Evolutionary conservation across 2,329 filamentous ascomycete species (phyloP).

Genomic region (Colletotrichum sp.): DNA sequence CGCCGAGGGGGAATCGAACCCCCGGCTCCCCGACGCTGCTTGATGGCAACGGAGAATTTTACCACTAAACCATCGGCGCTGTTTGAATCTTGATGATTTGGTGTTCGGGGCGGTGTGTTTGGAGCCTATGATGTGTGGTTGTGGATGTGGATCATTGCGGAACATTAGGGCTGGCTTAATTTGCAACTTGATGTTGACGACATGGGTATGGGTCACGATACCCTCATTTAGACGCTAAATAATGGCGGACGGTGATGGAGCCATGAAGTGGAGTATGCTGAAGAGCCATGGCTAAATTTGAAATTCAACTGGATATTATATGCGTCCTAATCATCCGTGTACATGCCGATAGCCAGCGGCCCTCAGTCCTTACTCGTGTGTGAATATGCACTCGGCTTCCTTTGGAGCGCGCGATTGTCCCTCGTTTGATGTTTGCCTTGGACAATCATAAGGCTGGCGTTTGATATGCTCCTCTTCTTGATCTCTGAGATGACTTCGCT

Average conservation of each 20-base stretch:
- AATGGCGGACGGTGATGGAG: not conserved
- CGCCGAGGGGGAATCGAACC: slow-evolving; percentile 12
- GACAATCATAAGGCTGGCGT: not conserved
- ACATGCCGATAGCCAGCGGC: not conserved
- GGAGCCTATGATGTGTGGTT: not conserved
- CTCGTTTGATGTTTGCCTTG: not conserved
- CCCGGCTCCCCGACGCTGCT: slow-evolving; percentile 8
- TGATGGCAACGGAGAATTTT: slow-evolving; percentile 12
- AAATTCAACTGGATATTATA: not conserved
- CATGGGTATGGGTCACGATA: slow-evolving; percentile 1
- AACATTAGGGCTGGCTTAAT: not conserved
- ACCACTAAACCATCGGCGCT: slow-evolving; percentile 13
- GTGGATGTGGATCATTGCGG: not conserved
- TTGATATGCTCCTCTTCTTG: not conserved
- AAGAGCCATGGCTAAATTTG: not conserved
- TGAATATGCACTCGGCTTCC: not conserved
- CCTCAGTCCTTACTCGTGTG: not conserved
- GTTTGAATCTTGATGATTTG: not conserved
- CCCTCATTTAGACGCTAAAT: not conserved
- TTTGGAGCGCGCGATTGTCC: not conserved
- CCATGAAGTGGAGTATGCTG: not conserved
- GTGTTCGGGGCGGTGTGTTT: rapidly evolving
- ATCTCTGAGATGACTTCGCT: not conserved
- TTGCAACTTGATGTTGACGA: not conserved
- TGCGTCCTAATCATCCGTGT: not conserved